Base-by-base conservation (phyloP, 768 basidiomycete genomes). In the Jaapia argillacea region DNA sequence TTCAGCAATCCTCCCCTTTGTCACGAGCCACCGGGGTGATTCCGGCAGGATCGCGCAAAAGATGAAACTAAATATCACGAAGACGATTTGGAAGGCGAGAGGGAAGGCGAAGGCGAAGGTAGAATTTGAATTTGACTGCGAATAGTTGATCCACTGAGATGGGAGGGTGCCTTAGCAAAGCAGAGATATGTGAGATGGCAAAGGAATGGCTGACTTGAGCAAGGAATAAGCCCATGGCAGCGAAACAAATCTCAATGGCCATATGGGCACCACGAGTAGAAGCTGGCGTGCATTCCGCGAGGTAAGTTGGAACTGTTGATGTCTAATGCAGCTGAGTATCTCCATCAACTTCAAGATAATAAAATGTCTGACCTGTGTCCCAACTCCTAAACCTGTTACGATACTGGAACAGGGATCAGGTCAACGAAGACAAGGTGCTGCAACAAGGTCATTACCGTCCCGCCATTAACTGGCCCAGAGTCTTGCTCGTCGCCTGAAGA, bases 11-110 rank as follows among this genome's bases (percentile, higher is more conserved):
- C 37, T 12, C 7, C 37, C 37, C 20, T 38, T 38, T 7, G 10
- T 10, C 13, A 38, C 37, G 37, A 38, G 37, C 37, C 37, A 38
- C 7, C 37, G 37, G 7, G 37, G 37, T 13, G 37, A 38, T 21
- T 38, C 37, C 7, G 37, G 37, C 7, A 38, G 20, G 37, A 38
- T 7, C 13, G 20, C 7, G 20, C 10, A 22, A 22, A 10, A 10
- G 37, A 22, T 6, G 7, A 7, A 7, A 21, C 10, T 10, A 21
- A 38, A 10, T 12, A 22, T 21, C 7, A 22, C 37, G 20, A 38
- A 38, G 7, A 38, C 37, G 37, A 38, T 7, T 22, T 38, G 37
- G 37, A 38, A 10, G 37, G 37, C 37, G 7, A 38, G 10, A 7
- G 37, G 37, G 37, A 38, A 33, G 28, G 28, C 10, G 28, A 33